Base-by-base conservation (phyloP, 192 early-diverging fungal species). In the Endogone sp. region DNA sequence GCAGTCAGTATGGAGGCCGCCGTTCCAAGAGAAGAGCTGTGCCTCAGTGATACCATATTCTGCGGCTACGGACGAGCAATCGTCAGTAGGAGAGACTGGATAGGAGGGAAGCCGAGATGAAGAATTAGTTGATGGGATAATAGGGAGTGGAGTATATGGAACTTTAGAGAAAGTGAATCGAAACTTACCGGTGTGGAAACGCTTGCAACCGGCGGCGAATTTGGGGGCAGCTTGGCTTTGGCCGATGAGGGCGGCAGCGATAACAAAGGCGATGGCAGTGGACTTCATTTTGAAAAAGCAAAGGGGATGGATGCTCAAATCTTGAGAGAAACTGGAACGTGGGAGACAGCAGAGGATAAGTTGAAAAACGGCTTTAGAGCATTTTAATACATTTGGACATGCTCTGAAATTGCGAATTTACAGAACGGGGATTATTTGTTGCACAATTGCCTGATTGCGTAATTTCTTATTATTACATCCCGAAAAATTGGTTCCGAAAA, bases 281-380 rank as follows among this genome's bases (percentile, higher is more conserved):
- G 21, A 60, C 59, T 60, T 60, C 59, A 60, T 60, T 23, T 60
- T 60, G 2, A 60, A 60, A 60, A 60, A 60, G 59, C 6, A 16
- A 49, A 16, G 37, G 37, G 6, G 1, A 49, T 6, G 37, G 16
- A 49, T 49, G n/a, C n/a, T n/a, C n/a, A n/a, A n/a, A n/a, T n/a
- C n/a, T n/a, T n/a, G n/a, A n/a, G n/a, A n/a, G n/a, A n/a, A n/a
- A n/a, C n/a, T n/a, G n/a, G n/a, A n/a, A n/a, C n/a, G n/a, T n/a
- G n/a, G n/a, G n/a, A n/a, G n/a, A n/a, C n/a, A n/a, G n/a, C n/a
- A n/a, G n/a, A n/a, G n/a, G n/a, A n/a, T n/a, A n/a, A n/a, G n/a
- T n/a, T n/a, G n/a, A n/a, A n/a, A n/a, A n/a, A n/a, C n/a, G n/a
- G n/a, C n/a, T n/a, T n/a, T n/a, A n/a, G n/a, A n/a, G n/a, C n/a